phyloP scores from a whole-genome alignment of 2,329 filamentous ascomycete species.

The Epichloe aotearoae region DNA sequence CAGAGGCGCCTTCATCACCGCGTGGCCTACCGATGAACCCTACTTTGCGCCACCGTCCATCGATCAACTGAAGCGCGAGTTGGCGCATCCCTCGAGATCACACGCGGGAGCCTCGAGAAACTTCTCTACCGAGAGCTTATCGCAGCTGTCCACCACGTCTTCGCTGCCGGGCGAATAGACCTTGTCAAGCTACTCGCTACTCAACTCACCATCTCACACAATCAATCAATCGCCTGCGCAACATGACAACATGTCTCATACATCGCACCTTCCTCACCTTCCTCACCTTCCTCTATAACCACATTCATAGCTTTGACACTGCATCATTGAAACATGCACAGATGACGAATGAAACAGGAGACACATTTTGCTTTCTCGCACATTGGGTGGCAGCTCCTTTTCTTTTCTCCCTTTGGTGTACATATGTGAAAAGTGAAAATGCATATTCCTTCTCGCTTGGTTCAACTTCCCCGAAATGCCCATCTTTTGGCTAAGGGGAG shows the following conservation, averaged over 20 bases:
- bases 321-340: background rate
- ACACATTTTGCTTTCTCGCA: background rate
- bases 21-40: conserved; percentile 17
- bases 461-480: background rate
- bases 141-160: background rate
- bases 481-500: too few species aligned
- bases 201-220: background rate
- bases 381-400: background rate
- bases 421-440: background rate
- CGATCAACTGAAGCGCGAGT: background rate
- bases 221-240: background rate
- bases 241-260: background rate
- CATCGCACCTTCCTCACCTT: background rate
- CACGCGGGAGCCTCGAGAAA: background rate
- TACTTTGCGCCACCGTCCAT: conserved; percentile 6
- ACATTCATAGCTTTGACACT: background rate
- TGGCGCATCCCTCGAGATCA: background rate
- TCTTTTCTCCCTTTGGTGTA: background rate
- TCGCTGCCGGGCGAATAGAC: background rate
- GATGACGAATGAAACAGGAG: background rate
- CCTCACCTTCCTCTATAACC: background rate
- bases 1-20: conserved; percentile 14
- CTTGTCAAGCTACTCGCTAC: background rate
- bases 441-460: background rate
- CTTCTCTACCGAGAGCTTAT: background rate